Base-by-base conservation (phyloP, 2,329 filamentous ascomycete genomes). In the Alternaria consortialis region DNA sequence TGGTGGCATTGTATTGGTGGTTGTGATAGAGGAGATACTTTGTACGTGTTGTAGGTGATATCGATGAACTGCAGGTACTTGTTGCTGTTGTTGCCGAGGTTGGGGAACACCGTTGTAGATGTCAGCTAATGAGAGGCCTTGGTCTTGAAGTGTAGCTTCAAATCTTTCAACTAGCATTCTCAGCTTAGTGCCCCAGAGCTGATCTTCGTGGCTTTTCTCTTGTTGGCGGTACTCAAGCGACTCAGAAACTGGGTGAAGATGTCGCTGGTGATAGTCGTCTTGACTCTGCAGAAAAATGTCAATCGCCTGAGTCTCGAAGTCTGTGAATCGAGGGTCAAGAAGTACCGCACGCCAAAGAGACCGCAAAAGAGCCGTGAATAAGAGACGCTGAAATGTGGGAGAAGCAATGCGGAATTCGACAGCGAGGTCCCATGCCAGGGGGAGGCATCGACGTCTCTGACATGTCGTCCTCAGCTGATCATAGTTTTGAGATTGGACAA, bases 381-480 rank as follows among this genome's bases (percentile, higher is more conserved):
- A 75, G 29, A 87, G 83, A 1, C 73, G 75, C 66, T 88, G 85
- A 7, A 91, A 75, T 1, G 83, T 79, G 0, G 78, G 71, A 0
- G 88, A 90, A 7, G 71, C 72, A 12, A 89, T 72, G 6, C 74
- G 70, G 36, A 90, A 79, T 12, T 75, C 66, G n/a, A 74, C 70
- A 5, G 81, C 72, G 29, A 91, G 75, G 67, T 90, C 88, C 54
- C 82, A 80, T 34, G 86, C 81, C n/a, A 88, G 75, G 5, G 87
- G 84, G 4, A 88, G 88, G 65, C 83, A 85, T 2, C 64, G 62
- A 66, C 60, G 71, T 34, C 51, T 37, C 40, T 56, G 58, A 64
- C 64, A 81, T 34, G 6, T 23, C 2, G 27, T 11, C 50, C 42
- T 67, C 15, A 77, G 25, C 1, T 23, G 17, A 3, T 34, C 27